phyloP scores from a whole-genome alignment of 495 filamentous ascomycete genomes.

The Patellaria atrata region DNA sequence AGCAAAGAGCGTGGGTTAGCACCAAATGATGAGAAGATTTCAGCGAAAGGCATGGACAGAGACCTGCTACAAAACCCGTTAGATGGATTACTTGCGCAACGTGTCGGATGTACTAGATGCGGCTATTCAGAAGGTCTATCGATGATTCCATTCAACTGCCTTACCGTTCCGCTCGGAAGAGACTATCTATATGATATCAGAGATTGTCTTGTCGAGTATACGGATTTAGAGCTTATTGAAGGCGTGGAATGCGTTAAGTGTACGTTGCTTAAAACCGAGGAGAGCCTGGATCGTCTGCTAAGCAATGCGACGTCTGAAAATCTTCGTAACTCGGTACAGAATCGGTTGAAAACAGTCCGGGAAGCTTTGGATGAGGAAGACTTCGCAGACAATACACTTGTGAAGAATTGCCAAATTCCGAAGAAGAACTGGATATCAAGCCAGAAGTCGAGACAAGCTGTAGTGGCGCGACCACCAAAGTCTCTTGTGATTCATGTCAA shows the following conservation, averaged over 20 bases:
- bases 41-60: slow-evolving; percentile 3
- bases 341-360: slow-evolving; percentile 47
- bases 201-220: slow-evolving; percentile 74
- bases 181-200: slow-evolving; percentile 45
- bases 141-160: slow-evolving; percentile 83
- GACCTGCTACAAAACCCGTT: slow-evolving; percentile 49
- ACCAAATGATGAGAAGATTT: slow-evolving; percentile 7
- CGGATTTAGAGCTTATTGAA: slow-evolving; percentile 66
- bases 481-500: slow-evolving; percentile 80
- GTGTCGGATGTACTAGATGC: slow-evolving; percentile 77
- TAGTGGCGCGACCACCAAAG: slow-evolving; percentile 65
- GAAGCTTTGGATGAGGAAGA: slow-evolving; percentile 62
- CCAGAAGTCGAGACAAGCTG: slow-evolving; percentile 79
- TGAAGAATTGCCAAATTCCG: slow-evolving; percentile 56
- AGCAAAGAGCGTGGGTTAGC: neutral
- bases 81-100: slow-evolving; percentile 75
- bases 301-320: slow-evolving; percentile 17
- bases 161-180: slow-evolving; percentile 64
- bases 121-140: slow-evolving; percentile 75
- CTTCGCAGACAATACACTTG: slow-evolving; percentile 61
- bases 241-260: slow-evolving; percentile 88
- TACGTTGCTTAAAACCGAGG: slow-evolving; percentile 47
- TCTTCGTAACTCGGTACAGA: slow-evolving; percentile 16
- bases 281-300: slow-evolving; percentile 36
- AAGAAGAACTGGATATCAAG: slow-evolving; percentile 50